These are phyloP conservation scores for Leccinum obscurum DNA, from an alignment of 768 basidiomycete species.

Conservation along the genomic window DNA sequence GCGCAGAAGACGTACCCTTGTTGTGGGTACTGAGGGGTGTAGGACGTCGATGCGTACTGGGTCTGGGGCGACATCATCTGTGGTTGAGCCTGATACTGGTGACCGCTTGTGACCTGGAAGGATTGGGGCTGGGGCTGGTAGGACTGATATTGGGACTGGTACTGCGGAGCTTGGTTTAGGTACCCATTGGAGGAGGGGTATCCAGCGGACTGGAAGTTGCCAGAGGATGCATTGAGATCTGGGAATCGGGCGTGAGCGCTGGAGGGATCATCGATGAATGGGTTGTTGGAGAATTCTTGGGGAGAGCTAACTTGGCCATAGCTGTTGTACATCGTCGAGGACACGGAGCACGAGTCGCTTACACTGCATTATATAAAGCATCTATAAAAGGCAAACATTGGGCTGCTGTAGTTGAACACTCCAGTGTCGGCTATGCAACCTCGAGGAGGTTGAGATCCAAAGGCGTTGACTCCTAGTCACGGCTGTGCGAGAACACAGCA, in stretches of 20 bases:
- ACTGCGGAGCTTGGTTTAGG: slow-evolving; percentile 32
- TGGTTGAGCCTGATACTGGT: slow-evolving; percentile 19
- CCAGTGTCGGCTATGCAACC: no score
- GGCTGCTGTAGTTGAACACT: no score
- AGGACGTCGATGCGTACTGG: slow-evolving; percentile 25
- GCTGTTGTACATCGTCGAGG: slow-evolving; percentile 40
- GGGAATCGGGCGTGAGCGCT: slow-evolving; percentile 60
- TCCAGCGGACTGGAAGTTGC: slow-evolving; percentile 8
- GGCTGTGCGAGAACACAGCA: no score
- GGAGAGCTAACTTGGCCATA: slow-evolving; percentile 32
- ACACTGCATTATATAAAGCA: background rate
- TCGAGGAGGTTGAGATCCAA: no score
- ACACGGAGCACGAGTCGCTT: background rate
- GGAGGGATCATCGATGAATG: slow-evolving; percentile 58
- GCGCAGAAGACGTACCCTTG: slow-evolving; percentile 17
- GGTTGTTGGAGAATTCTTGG: slow-evolving; percentile 55
- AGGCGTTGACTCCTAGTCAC: no score
- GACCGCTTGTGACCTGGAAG: slow-evolving; percentile 4
- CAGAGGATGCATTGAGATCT: slow-evolving; percentile 45
- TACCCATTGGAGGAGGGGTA: slow-evolving; percentile 25
- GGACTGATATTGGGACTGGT: slow-evolving; percentile 38
- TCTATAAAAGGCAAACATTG: background rate
- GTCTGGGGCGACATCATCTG: slow-evolving; percentile 22
- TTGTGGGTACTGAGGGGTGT: slow-evolving; percentile 26
- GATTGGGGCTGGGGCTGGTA: slow-evolving; percentile 27